These are phyloP conservation scores for Trichoderma atrobrunneum DNA, from an alignment of 2,329 filamentous ascomycete species.

Conservation along the genomic window DNA sequence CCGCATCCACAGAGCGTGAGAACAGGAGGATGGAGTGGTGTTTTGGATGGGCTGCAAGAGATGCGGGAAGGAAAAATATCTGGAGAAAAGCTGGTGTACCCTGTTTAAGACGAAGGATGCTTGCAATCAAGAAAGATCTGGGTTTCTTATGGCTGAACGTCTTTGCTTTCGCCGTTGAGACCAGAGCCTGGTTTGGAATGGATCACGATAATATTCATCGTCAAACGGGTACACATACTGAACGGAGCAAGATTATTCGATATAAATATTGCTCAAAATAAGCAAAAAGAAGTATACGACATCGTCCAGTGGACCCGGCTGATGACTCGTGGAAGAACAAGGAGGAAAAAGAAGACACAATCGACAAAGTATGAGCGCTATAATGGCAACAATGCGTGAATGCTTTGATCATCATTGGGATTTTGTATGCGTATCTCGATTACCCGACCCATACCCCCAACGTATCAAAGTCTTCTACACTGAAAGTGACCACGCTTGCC, in stretches of 20 bases:
- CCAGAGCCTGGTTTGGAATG: background rate
- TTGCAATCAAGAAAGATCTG: background rate
- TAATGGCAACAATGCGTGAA: background rate
- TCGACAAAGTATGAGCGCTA: background rate
- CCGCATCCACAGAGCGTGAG: slow-evolving; percentile 34
- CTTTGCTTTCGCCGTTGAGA: background rate
- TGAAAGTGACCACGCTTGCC: background rate
- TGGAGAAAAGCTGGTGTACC: slow-evolving; percentile 45
- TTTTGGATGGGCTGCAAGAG: slow-evolving; percentile 36
- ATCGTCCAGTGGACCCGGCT: background rate
- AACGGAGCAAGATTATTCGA: background rate
- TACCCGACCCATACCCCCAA: background rate
- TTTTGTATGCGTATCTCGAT: background rate
- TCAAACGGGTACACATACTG: background rate
- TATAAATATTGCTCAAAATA: background rate
- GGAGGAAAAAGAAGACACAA: background rate
- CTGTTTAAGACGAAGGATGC: background rate
- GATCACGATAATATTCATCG: background rate
- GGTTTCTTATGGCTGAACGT: background rate
- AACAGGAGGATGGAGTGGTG: slow-evolving; percentile 21
- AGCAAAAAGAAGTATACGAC: background rate
- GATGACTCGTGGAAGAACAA: background rate
- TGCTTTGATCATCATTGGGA: background rate
- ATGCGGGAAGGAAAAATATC: slow-evolving; percentile 36
- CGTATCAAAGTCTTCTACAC: background rate